Percentiles rank a stretch among this genome's conserved stretches.
Evolutionary conservation across 1,284 basidiomycete species (phyloP).

Genomic region (Ustilago trichophora): DNA sequence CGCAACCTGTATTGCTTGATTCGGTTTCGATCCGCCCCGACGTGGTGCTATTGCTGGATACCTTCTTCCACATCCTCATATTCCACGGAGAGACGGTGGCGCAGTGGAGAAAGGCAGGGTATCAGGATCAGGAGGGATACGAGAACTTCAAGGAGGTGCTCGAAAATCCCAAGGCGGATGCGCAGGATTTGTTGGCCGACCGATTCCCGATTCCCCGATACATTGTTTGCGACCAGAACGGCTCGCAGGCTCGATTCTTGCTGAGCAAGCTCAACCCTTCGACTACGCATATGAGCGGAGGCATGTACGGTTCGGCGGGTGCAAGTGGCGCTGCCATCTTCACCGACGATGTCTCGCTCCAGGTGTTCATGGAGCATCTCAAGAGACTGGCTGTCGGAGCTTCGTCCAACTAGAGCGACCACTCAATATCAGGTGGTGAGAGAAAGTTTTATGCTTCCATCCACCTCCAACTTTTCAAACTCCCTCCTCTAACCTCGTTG

Average conservation of each 20-base stretch:
- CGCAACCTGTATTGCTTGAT: slow-evolving; percentile 94
- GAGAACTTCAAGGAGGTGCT: slow-evolving; percentile 97
- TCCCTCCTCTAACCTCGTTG: too few relatives aligned
- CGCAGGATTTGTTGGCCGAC: slow-evolving; percentile 85
- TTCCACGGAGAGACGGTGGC: slow-evolving; percentile 98
- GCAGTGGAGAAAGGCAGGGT: slow-evolving; percentile 97
- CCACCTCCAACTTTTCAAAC: too few relatives aligned
- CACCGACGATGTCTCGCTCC: slow-evolving; percentile 85
- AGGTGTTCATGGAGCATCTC: slow-evolving; percentile 68
- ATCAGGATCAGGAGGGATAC: slow-evolving; percentile 98
- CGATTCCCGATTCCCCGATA: slow-evolving; percentile 97
- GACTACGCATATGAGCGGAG: slow-evolving; percentile 91
- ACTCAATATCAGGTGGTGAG: too few relatives aligned
- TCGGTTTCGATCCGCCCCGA: slow-evolving; percentile 97
- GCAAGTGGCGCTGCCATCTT: slow-evolving; percentile 87
- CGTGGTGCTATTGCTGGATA: slow-evolving; percentile 96
- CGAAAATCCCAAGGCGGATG: slow-evolving; percentile 78
- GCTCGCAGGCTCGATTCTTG: slow-evolving; percentile 96
- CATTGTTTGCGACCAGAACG: slow-evolving; percentile 97
- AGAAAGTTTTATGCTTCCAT: too few relatives aligned
- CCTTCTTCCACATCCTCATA: slow-evolving; percentile 99
- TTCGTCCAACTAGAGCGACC: slow-evolving; percentile 54
- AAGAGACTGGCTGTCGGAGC: slow-evolving; percentile 66
- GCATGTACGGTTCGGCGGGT: slow-evolving; percentile 68
- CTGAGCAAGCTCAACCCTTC: slow-evolving; percentile 96